Evolutionary conservation across 495 filamentous ascomycete species (phyloP).

Genomic region (Annulohypoxylon maeteangense): DNA sequence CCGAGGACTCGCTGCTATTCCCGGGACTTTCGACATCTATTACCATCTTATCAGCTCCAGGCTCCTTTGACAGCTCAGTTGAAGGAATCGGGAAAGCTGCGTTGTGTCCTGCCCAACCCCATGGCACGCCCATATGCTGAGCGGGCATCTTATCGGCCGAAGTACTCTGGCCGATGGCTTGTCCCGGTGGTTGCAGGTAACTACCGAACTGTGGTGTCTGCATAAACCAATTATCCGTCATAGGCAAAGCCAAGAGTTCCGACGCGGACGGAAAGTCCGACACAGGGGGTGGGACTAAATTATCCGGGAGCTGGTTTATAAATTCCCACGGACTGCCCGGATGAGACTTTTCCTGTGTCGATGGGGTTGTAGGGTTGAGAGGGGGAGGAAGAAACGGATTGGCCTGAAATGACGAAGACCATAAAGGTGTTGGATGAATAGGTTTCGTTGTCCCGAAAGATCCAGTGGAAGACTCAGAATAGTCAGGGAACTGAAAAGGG

Average conservation of each 20-base stretch:
- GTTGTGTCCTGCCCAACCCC: neutral
- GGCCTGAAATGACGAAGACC: neutral
- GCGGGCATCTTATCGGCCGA: neutral
- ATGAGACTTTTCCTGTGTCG: neutral
- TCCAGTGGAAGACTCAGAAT: neutral
- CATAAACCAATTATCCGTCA: neutral
- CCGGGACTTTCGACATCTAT: slow-evolving; percentile 22
- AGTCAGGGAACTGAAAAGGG: neutral
- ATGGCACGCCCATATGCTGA: neutral
- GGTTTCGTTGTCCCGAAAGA: neutral
- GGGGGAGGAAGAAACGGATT: neutral
- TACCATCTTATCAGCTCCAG: neutral
- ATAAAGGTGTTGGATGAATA: neutral
- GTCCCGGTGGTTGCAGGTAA: neutral
- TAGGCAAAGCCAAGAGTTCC: neutral
- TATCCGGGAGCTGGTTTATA: neutral
- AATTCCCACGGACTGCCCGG: neutral
- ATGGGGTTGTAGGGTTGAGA: neutral
- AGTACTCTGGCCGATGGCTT: neutral
- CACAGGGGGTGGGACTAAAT: neutral
- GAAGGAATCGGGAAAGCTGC: no score
- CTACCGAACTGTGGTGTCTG: no score
- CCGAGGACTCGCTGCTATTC: slow-evolving; percentile 11
- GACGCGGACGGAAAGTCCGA: neutral
- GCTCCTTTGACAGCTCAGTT: neutral